Percentiles rank a stretch among this genome's conserved stretches.
Conservation (phyloP, 495 filamentous ascomycete species). For the Bacidia rubella region DNA sequence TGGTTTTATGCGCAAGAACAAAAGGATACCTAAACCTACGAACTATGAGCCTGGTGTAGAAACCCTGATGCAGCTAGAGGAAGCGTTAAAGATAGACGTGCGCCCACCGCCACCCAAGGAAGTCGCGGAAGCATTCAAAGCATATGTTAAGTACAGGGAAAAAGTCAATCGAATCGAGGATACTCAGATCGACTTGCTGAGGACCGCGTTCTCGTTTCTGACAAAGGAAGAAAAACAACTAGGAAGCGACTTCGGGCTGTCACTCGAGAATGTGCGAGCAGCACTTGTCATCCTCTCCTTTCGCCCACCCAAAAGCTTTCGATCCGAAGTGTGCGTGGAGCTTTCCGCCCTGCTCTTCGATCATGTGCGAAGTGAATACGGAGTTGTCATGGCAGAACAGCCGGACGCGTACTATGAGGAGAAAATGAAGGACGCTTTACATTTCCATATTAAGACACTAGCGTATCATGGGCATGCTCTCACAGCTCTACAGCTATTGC, state of each 20-base stretch:
- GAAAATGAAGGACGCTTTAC: constrained; percentile 26
- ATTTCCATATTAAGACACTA: constrained; percentile 40
- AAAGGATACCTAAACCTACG: constrained; percentile 36
- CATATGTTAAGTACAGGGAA: constrained; percentile 46
- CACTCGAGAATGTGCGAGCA: constrained; percentile 36
- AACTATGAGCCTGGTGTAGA: constrained; percentile 48
- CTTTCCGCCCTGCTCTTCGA: neutral
- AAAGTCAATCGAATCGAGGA: constrained; percentile 37
- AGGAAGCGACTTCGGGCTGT: constrained; percentile 29
- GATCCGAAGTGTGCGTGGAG: neutral
- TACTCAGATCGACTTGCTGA: constrained; percentile 47
- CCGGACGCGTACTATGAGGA: neutral
- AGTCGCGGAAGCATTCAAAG: constrained; percentile 48
- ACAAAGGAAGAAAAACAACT: constrained; percentile 23
- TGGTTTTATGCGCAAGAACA: constrained; percentile 42
- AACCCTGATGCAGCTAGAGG: constrained; percentile 37
- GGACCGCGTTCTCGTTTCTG: constrained; percentile 47
- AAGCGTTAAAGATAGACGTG: constrained; percentile 29
- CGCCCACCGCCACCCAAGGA: constrained; percentile 45
- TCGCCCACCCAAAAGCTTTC: neutral
- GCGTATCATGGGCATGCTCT: constrained; percentile 43
- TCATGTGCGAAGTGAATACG: neutral
- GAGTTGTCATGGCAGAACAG: neutral
- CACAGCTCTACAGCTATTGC: constrained; percentile 40
- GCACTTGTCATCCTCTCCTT: constrained; percentile 25